Percentiles rank a stretch among this genome's conserved stretches.
These are phyloP conservation scores for Juglanconis sp. DNA, from an alignment of 2,329 filamentous ascomycete species.

Conservation along the genomic window DNA sequence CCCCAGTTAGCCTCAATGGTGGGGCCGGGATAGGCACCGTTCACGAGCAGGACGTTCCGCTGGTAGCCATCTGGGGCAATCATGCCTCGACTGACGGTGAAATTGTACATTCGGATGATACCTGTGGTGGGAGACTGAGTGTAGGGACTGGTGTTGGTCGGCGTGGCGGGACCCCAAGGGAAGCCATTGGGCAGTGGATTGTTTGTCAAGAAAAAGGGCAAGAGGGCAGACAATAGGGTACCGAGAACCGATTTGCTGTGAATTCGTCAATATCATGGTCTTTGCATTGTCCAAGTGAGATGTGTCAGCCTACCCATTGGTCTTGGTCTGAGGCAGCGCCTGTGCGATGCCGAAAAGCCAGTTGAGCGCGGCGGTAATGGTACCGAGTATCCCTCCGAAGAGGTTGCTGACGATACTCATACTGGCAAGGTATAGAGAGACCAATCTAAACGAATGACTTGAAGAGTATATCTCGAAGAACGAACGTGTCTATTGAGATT, in stretches of 20 bases:
- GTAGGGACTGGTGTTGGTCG: conserved; percentile 48
- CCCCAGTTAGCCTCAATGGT: conserved; percentile 63
- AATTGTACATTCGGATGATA: conserved; percentile 53
- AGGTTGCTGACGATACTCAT: conserved; percentile 25
- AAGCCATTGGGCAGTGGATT: conserved; percentile 47
- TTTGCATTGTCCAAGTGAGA: not conserved
- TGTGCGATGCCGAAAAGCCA: conserved; percentile 23
- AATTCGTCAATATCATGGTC: not conserved
- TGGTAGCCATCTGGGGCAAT: conserved; percentile 57
- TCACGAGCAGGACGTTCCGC: conserved; percentile 55
- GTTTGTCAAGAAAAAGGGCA: conserved; percentile 44
- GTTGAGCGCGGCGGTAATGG: conserved; percentile 11
- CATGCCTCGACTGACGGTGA: conserved; percentile 46
- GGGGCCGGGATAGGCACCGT: conserved; percentile 65
- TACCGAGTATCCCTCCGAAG: not conserved
- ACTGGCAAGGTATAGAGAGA: not conserved
- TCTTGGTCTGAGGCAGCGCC: conserved; percentile 31
- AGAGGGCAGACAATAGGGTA: conserved; percentile 33
- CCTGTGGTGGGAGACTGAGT: conserved; percentile 47
- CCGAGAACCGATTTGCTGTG: conserved; percentile 39
- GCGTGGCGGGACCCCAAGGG: conserved; percentile 49
- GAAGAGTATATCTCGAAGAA: not conserved
- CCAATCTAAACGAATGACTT: conserved; percentile 12
- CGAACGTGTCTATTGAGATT: not conserved
- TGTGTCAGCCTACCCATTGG: conserved; percentile 34